Conservation (phyloP, 2,329 filamentous ascomycete species). For the Fusarium liriodendri region DNA sequence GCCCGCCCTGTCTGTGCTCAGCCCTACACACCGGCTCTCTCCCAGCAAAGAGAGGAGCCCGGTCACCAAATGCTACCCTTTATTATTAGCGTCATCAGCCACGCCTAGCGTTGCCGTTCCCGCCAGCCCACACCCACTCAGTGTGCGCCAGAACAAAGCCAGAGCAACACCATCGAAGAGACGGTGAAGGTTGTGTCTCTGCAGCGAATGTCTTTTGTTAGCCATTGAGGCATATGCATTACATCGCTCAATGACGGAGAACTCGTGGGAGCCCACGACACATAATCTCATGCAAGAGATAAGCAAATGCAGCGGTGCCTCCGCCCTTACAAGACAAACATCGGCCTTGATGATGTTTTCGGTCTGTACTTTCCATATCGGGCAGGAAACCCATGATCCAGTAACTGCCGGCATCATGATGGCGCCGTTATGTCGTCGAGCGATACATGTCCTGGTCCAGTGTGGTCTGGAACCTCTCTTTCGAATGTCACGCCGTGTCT, state of each 20-base stretch:
- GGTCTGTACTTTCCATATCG: background rate
- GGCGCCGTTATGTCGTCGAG: conserved; percentile 13
- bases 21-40: conserved; percentile 41
- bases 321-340: conserved; percentile 1
- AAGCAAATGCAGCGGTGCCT: background rate
- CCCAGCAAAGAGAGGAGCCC: conserved; percentile 25
- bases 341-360: background rate
- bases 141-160: conserved; percentile 1
- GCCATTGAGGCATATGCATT: background rate
- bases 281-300: background rate
- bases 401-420: conserved; percentile 33
- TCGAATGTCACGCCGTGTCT: background rate
- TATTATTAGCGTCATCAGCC: conserved; percentile 43
- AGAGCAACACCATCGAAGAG: conserved; percentile 23
- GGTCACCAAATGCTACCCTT: conserved; percentile 35
- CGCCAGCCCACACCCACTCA: conserved; percentile 37
- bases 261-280: background rate
- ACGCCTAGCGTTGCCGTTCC: conserved; percentile 44
- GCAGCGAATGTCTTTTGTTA: background rate
- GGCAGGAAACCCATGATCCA: background rate
- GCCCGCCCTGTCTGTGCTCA: conserved; percentile 39
- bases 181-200: conserved; percentile 37
- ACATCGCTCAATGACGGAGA: background rate
- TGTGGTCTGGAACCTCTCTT: conserved; percentile 23
- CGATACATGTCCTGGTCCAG: conserved; percentile 16